Evolutionary conservation across 140 eudicot species (phyloP), one percentile per base, ranked within the genome.

Genomic region (Senecio squalidus): DNA sequence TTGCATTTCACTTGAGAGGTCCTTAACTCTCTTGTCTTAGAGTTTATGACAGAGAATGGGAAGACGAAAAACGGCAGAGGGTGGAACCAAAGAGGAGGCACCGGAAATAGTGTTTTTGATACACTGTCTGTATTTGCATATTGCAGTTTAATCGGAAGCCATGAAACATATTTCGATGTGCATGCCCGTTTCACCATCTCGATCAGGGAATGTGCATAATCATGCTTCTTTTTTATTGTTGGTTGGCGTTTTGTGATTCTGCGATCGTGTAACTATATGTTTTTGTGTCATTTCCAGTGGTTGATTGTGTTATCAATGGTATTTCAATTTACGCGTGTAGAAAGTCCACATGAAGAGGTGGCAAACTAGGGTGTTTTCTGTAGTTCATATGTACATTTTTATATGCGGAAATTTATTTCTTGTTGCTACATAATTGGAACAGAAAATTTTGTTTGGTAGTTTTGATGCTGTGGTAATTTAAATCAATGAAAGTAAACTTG

Each of bases 41-140:
- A 64, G 75, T 92, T 71, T 87, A 84, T 34, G 98, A 87, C 68
- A 80, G 96, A 69, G 98, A 92, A 31, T 92, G 93, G 96, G 98
- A 92, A 39, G 98, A 92, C 14, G 95, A 92, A 56, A 92, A 92
- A 74, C 78, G 98, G 51, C 92, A 74, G 65, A 78, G 98, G 74
- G 84, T 60, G n/a, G 98, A 91, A 62, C 92, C 83, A 22, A 92
- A 92, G 76, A 80, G 98, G 73, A 55, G 96, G 74, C 96, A 92
- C 56, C 77, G 96, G 21, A 92, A 92, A 61, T 92, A 79, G 69
- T 34, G 46, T 7, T 56, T 10, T 28, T 7, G 50, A 14, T 16
- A 10, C 14, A 0, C 6, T 23, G 11, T 27, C 36, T 17, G 9
- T 38, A 1, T 4, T 17, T 28, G 23, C 21, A 21, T 29, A 16